Evolutionary conservation across 176 grass and related monocot genomes (phyloP), one percentile per base, ranked within the genome.

Genomic region (Oryza longistaminata): DNA sequence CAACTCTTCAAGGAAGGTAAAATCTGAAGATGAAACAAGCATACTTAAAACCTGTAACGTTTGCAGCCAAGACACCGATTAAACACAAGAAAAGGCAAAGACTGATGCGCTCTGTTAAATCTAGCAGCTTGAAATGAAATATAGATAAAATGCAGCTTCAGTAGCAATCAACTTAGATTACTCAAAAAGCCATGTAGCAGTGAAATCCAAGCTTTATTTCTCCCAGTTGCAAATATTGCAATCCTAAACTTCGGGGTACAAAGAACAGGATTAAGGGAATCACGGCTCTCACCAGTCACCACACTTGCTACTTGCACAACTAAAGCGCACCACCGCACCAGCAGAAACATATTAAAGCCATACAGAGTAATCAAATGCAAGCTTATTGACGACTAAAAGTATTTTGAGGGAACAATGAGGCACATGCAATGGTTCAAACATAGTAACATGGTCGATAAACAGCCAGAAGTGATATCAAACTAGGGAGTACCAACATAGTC

Each of bases 401-500:
- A n/a, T 21, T 62, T 34, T 27, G 21, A 44, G 22, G 19, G 26
- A 67, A 49, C 34, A 69, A 84, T 46, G 48, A 16, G 16, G 58
- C 2, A 29, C 68, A 83, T 45, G 21, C 7, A 40, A 66, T 53
- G 43, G 77, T 9, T 53, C 21, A 24, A 64, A 79, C 61, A 82
- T 62, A 61, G 17, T 72, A 39, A 74, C 14, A 62, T 27, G 60
- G 45, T 8, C 42, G 37, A 77, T 70, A 21, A 62, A 25, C 11
- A 52, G 66, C 17, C n/a, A 39, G 0, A 58, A 55, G 21, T 14
- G 7, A 58, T 48, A 72, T 83, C 67, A 48, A 85, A 66, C 21
- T 68, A 42, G 42, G 42, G 42, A 43, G 42, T 43, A 78, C 84
- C 68, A 62, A 19, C 15, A 67, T 55, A 78, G 60, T 69, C 29